Conservation (phyloP, 768 basidiomycete species). For the Exidia glandulosa region DNA sequence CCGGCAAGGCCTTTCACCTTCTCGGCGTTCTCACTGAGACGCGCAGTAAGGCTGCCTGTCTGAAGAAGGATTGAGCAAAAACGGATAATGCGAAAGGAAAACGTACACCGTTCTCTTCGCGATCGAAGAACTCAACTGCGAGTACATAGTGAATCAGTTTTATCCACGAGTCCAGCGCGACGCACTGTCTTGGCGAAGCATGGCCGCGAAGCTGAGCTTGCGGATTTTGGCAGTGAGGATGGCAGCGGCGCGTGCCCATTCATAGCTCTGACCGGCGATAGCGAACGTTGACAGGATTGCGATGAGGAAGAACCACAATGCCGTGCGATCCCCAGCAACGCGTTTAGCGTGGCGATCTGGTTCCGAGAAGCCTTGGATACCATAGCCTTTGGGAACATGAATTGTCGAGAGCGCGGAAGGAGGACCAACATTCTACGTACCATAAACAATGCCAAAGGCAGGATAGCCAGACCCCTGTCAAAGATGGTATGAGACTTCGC, state of each 20-base stretch:
- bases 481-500: too few species aligned
- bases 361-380: slow-evolving; percentile 49
- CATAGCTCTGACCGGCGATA: slow-evolving; percentile 59
- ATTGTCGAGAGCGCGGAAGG: too few species aligned
- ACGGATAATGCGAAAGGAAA: slow-evolving; percentile 6
- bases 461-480: slow-evolving; percentile 33
- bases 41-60: slow-evolving; percentile 73
- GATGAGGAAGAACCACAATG: slow-evolving; percentile 60
- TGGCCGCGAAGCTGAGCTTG: slow-evolving; percentile 59
- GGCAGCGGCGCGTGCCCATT: slow-evolving; percentile 60
- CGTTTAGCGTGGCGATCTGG: slow-evolving; percentile 30
- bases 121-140: slow-evolving; percentile 78
- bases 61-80: slow-evolving; percentile 15
- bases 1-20: slow-evolving; percentile 85
- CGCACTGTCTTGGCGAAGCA: slow-evolving; percentile 79
- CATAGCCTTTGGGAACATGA: too few species aligned
- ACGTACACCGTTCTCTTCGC: slow-evolving; percentile 65
- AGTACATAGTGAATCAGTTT: background rate
- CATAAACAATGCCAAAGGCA: slow-evolving; percentile 57
- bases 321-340: slow-evolving; percentile 53
- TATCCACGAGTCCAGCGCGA: slow-evolving; percentile 13
- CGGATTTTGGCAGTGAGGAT: slow-evolving; percentile 61
- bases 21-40: slow-evolving; percentile 76
- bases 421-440: too few species aligned
- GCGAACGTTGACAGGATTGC: slow-evolving; percentile 51